Evolutionary conservation across 2,329 filamentous ascomycete species (phyloP), one percentile per base, ranked within the genome.

Genomic region (Orbilia brochopaga): DNA sequence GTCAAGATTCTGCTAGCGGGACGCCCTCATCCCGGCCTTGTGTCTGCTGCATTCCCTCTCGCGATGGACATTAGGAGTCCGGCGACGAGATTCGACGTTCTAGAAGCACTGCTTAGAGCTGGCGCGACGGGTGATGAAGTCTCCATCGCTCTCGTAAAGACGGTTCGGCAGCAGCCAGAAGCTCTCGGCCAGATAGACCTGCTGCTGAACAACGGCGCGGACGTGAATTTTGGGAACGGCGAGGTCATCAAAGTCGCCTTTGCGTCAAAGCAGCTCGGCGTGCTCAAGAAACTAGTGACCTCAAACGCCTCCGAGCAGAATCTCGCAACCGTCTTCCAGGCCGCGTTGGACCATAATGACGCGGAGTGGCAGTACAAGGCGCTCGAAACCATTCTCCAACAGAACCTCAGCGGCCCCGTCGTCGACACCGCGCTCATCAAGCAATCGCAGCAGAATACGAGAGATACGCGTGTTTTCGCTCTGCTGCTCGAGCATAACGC

Each of bases 101-200:
- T 72, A 15, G 67, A 72, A 40, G 44, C 51, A 40, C 27, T 72
- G 10, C 55, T 72, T 19, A 57, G 55, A 6, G 52, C 67, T 17
- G 67, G 67, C 2, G 67, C 67, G n/a, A 61, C 59, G 10, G 67
- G 67, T 2, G 67, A 72, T n/a, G 67, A 72, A 11, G 51, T 72
- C 15, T 65, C 67, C 1, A 61, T 51, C 17, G 67, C 67, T 11
- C 51, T 72, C 13, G 60, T 72, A 2, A 64, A 59, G 23, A 72
- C 67, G 13, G 57, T 72, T 46, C 46, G 56, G 32, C 60, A 65
- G 17, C 60, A 61, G 15, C 67, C 67, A 10, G 67, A 72, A 19
- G 67, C 67, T 15, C n/a, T 72, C 8, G 67, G 67, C 21, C 67
- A 72, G 27, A 61, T 72, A 15, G 60, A 64, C 11, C 21, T 72